A percentile compares a stretch with the other conserved stretches of the same genome.
These are phyloP conservation scores for Lepidopterella palustris DNA, from an alignment of 495 filamentous ascomycete species.

Conservation along the genomic window DNA sequence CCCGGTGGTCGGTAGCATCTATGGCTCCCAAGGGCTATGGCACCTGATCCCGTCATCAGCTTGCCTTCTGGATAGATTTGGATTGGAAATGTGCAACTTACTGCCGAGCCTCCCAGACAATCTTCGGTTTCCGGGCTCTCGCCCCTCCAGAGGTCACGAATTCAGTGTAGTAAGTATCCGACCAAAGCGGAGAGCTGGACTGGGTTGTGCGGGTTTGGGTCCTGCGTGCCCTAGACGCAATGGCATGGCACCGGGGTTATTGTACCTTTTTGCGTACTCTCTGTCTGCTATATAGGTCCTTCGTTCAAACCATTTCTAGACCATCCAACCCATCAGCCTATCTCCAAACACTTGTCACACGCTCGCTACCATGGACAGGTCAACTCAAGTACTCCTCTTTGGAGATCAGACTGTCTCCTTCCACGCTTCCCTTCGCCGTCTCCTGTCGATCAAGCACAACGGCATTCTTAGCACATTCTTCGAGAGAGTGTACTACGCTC, in stretches of 20 bases:
- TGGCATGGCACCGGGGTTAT: neutral
- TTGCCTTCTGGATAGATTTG: neutral
- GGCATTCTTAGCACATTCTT: constrained; percentile 17
- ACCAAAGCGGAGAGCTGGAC: neutral
- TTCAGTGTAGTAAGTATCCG: neutral
- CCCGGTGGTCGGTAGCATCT: neutral
- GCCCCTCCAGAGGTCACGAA: neutral
- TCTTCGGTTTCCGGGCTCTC: neutral
- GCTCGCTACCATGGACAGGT: constrained; percentile 16
- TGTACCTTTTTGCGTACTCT: neutral
- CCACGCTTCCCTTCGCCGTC: constrained; percentile 10
- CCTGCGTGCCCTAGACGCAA: neutral
- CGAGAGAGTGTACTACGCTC: constrained; percentile 15
- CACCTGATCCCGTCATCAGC: neutral
- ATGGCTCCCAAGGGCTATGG: neutral
- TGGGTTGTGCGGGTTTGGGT: neutral
- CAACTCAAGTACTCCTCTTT: constrained; percentile 18
- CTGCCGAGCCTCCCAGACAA: neutral
- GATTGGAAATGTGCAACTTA: neutral
- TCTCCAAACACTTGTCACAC: neutral
- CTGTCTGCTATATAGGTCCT: constrained; percentile 10
- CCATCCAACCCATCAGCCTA: constrained; percentile 2
- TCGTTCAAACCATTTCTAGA: neutral
- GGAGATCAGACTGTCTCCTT: constrained; percentile 17
- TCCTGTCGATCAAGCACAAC: constrained; percentile 20